Evolutionary conservation across 352 stramenopile genomes (phyloP).

Genomic region (Pythium dissimile): DNA sequence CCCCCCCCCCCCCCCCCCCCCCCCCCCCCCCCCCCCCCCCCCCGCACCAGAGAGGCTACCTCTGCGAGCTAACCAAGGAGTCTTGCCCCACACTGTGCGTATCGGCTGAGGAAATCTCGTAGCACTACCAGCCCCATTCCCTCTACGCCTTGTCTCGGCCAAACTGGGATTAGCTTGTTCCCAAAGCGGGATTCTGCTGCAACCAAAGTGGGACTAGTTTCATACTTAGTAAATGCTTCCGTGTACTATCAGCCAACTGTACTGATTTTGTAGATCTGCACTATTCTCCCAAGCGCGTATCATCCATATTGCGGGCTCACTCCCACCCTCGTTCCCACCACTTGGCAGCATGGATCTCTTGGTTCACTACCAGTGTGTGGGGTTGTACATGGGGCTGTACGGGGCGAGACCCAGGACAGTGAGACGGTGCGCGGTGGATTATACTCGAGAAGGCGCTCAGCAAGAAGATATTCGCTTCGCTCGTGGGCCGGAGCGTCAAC

Average conservation of each 20-base stretch:
- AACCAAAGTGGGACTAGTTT: background rate
- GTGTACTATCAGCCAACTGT: background rate
- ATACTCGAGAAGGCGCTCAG: background rate
- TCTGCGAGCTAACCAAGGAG: no score
- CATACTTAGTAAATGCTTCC: background rate
- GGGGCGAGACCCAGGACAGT: background rate
- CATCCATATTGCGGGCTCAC: background rate
- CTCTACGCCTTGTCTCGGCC: background rate
- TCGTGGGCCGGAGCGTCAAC: slow-evolving; percentile 3
- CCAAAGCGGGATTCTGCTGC: background rate
- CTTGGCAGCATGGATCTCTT: background rate
- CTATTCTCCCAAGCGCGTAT: slow-evolving; percentile 3
- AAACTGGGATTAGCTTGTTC: background rate
- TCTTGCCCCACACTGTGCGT: no score
- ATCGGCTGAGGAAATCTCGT: no score
- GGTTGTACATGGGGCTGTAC: slow-evolving; percentile 3
- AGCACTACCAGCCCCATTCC: no score
- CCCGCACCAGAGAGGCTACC: no score
- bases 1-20: no score
- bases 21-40: no score
- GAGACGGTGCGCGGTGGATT: background rate
- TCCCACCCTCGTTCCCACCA: slow-evolving; percentile 2
- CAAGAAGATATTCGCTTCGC: background rate
- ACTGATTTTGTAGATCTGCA: background rate
- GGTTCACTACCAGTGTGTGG: background rate